These are phyloP conservation scores for Penicillium odoratum DNA, from an alignment of 495 filamentous ascomycete species.

Conservation along the genomic window DNA sequence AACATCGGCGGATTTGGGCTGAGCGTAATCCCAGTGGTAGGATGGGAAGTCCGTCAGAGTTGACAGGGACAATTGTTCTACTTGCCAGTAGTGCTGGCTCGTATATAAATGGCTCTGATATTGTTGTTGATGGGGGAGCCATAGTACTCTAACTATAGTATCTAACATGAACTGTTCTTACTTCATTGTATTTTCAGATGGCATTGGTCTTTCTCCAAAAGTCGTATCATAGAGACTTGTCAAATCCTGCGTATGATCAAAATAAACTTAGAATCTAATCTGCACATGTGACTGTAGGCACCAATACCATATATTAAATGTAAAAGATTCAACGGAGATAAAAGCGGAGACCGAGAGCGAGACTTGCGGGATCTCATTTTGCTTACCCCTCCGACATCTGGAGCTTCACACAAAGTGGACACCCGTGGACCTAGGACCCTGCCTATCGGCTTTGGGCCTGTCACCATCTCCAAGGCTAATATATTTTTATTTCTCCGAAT, in stretches of 20 bases:
- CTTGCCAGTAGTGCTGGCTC: constrained; percentile 69
- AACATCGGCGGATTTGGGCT: constrained; percentile 77
- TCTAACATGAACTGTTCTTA: too few relatives aligned
- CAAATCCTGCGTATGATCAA: too few relatives aligned
- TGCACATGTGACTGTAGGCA: too few relatives aligned
- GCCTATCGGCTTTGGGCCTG: background rate
- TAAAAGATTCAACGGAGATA: constrained; percentile 4
- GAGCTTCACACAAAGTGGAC: background rate
- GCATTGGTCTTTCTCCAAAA: too few relatives aligned
- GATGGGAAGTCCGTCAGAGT: constrained; percentile 70
- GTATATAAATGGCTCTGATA: constrained; percentile 80
- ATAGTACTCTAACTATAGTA: constrained; percentile 12
- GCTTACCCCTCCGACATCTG: background rate
- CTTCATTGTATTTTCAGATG: too few relatives aligned
- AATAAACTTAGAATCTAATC: too few relatives aligned
- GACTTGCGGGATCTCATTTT: background rate
- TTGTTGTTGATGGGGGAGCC: constrained; percentile 51
- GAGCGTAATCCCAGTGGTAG: constrained; percentile 70
- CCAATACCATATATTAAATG: too few relatives aligned
- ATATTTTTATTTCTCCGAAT: background rate
- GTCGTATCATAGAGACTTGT: too few relatives aligned
- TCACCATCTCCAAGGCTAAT: background rate
- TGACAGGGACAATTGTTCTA: constrained; percentile 78
- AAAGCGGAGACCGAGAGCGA: background rate
- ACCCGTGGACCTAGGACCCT: background rate